These are phyloP conservation scores for Penicillium sp. DNA, from an alignment of 2,329 filamentous ascomycete species.

Conservation along the genomic window DNA sequence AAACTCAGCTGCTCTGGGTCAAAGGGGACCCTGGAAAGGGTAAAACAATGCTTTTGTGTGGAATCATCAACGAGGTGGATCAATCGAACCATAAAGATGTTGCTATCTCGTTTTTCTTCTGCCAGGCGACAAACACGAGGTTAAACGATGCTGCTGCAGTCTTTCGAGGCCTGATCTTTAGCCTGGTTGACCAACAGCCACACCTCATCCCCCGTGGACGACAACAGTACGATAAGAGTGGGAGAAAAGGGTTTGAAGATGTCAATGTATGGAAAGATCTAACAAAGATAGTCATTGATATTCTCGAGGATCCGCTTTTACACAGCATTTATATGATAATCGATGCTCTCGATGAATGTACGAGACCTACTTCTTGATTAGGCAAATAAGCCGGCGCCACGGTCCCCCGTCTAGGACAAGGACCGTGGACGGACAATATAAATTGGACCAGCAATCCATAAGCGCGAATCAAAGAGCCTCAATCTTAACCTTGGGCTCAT, in stretches of 20 bases:
- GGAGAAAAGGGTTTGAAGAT: conserved; percentile 42
- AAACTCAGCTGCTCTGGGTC: conserved; percentile 19
- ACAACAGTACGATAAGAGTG: conserved; percentile 33
- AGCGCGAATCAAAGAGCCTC: conserved; percentile 13
- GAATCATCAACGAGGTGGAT: conserved; percentile 8
- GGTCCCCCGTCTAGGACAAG: neutral
- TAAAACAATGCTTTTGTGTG: conserved; percentile 6
- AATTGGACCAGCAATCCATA: neutral
- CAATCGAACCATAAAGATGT: too few species aligned
- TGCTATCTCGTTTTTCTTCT: too few species aligned
- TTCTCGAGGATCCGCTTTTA: conserved; percentile 38
- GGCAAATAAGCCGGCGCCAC: too few species aligned
- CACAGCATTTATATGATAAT: conserved; percentile 38
- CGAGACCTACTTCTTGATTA: conserved; percentile 2
- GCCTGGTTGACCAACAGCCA: conserved; percentile 36
- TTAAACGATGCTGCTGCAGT: conserved; percentile 43
- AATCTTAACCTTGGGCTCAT: conserved; percentile 26
- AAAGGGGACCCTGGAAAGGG: conserved; percentile 18
- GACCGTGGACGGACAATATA: neutral
- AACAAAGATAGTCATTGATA: too few species aligned
- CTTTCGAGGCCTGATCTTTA: conserved; percentile 44
- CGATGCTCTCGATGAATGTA: conserved; percentile 51
- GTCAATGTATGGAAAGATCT: conserved; percentile 40
- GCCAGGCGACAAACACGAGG: conserved; percentile 38
- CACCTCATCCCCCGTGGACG: conserved; percentile 35